Conservation (phyloP, 768 basidiomycete species). For the Trametes punicea region DNA sequence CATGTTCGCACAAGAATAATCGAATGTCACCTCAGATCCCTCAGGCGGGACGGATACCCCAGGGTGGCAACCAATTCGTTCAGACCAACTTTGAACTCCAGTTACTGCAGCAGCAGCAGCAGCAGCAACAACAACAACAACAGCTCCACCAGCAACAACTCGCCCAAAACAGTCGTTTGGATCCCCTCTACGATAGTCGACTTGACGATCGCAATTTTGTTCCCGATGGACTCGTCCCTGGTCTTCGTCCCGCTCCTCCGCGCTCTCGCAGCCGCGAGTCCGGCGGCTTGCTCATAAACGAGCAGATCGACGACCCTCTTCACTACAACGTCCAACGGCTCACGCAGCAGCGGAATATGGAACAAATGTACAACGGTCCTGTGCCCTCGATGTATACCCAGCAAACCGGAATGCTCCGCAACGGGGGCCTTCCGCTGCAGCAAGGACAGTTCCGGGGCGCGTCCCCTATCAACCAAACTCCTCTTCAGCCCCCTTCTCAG, state of each 20-base stretch:
- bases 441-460: constrained; percentile 64
- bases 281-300: constrained; percentile 47
- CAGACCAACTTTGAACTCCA: constrained; percentile 35
- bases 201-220: constrained; percentile 75
- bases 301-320: constrained; percentile 57
- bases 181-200: constrained; percentile 69
- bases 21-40: constrained; percentile 26
- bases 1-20: constrained; percentile 19
- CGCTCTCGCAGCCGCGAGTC: constrained; percentile 56
- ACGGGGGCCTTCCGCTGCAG: constrained; percentile 53
- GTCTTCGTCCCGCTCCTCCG: constrained; percentile 64
- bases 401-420: constrained; percentile 40
- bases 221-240: constrained; percentile 84
- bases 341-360: constrained; percentile 46
- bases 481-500: constrained; percentile 41
- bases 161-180: constrained; percentile 49
- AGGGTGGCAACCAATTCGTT: constrained; percentile 25
- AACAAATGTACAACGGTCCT: constrained; percentile 55
- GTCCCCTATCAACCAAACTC: constrained; percentile 55
- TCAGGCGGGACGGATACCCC: constrained; percentile 23
- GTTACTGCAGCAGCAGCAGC: constrained; percentile 40
- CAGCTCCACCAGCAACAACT: constrained; percentile 37
- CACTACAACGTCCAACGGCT: constrained; percentile 61
- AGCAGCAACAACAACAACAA: constrained; percentile 40
- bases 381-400: constrained; percentile 51